These are phyloP conservation scores for Erysimum cheiri DNA, from an alignment of 441 rosid genomes.

Conservation along the genomic window DNA sequence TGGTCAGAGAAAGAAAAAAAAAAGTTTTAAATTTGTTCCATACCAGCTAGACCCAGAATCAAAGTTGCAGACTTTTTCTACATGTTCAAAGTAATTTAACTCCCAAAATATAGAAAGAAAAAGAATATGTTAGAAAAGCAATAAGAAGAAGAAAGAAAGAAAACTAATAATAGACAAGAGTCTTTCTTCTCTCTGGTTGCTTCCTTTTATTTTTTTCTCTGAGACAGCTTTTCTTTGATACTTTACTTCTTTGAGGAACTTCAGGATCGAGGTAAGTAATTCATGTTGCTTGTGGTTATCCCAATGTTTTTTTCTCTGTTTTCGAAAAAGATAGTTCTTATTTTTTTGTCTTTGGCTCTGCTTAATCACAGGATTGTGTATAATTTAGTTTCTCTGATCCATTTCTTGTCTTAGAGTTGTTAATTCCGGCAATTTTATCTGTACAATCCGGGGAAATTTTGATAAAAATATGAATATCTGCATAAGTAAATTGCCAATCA, in stretches of 20 bases:
- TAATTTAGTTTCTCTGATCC: neutral
- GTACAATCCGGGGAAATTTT: neutral
- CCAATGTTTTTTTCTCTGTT: neutral
- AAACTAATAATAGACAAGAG: constrained; percentile 7
- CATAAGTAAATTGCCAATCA: neutral
- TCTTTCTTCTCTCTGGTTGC: constrained; percentile 34
- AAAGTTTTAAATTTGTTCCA: constrained; percentile 40
- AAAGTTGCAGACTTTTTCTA: constrained; percentile 41
- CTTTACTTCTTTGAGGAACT: constrained; percentile 28
- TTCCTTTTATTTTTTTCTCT: constrained; percentile 18
- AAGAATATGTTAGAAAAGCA: constrained; percentile 24
- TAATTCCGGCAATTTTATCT: neutral
- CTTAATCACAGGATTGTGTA: neutral
- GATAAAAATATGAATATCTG: neutral
- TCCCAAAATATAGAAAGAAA: neutral
- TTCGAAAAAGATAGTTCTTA: neutral
- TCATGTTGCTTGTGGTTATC: constrained; percentile 29
- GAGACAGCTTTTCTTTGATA: constrained; percentile 33
- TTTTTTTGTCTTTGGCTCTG: neutral
- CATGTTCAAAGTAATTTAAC: constrained; percentile 33
- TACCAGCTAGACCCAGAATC: constrained; percentile 50
- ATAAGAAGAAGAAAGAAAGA: constrained; percentile 29
- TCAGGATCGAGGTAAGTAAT: constrained; percentile 32
- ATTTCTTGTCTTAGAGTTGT: neutral
- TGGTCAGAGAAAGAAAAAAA: constrained; percentile 44